Base-by-base conservation (phyloP, 2,329 filamentous ascomycete genomes). In the Penicillium sp. region DNA sequence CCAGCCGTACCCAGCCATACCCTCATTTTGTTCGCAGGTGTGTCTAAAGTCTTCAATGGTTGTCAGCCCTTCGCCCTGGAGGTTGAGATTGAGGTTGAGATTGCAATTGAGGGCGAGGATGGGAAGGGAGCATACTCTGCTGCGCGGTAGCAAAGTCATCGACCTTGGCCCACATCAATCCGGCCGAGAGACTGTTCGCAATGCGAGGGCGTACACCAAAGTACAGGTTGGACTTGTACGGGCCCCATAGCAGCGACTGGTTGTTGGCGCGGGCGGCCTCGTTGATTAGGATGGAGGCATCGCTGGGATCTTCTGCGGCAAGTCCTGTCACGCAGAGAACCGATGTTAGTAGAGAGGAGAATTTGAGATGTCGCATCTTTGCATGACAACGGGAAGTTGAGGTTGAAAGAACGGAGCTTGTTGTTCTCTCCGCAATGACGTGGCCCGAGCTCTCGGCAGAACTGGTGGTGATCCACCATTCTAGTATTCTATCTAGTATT, bases 1-100 rank as follows among this genome's bases (percentile, higher is more conserved):
- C 94, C 94, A 99, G 56, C 94, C 94, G 71, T 99, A 99, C 49
- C 93, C 93, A 41, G 85, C 88, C 82, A 99, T 96, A 59, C 89
- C 89, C 70, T 95, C 91, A 70, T 94, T 84, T 71, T 99, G 94
- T 72, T 97, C 94, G 75, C 94, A 99, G 0, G 94, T 97, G 71
- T 96, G 91, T 59, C 94, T 86, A 64, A 97, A 88, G 63, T 87
- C 90, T 94, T 68, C 2, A 47, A 21, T 17, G 17, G 54, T n/a
- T 53, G 61, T 68, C 27, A 68, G 62, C 40, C 41, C 37, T 21
- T n/a, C 13, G 30, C 2, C 17, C 17, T 6, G 20, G 37, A 27
- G 24, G 7, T n/a, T n/a, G n/a, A n/a, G n/a, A n/a, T n/a, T n/a
- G n/a, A n/a, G n/a, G n/a, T n/a, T n/a, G 8, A n/a, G 24, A 30